Base-by-base conservation (phyloP, 345 rosid genomes). In the Ricinus communis region DNA sequence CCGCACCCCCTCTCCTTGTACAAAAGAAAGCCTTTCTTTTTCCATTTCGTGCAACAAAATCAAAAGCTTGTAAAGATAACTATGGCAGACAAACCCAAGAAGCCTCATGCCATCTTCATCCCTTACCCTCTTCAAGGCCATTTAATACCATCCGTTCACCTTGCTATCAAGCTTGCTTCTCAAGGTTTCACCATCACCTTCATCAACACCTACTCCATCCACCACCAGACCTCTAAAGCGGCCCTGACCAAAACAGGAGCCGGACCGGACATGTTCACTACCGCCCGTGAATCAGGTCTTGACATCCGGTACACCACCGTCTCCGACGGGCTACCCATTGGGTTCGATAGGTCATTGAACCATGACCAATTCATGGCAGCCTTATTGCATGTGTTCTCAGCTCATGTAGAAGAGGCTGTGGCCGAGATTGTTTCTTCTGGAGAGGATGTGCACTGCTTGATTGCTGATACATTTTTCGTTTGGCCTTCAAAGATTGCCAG, bases 41-140 rank as follows among this genome's bases (percentile, higher is more conserved):
- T n/a, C n/a, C n/a, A n/a, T n/a, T 5, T 38, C 13, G 19, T 28
- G 28, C 19, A 13, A 56, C 47, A 3, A n/a, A 62, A n/a, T n/a
- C n/a, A n/a, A n/a, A n/a, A n/a, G n/a, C n/a, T 19, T 8, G 21
- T 65, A 11, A 36, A n/a, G n/a, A n/a, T 54, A 14, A 56, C 30
- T 66, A 82, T 85, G 88, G 82, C 74, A 4, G 68, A 45, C 7
- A 61, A 72, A 65, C 30, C 33, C 60, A 66, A 47, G 27, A 84
- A 75, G 28, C 85, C 71, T 52, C 93, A 88, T 62, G 96, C 90
- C 60, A 78, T 92, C 50, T 61, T 90, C 77, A 40, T 92, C 28
- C 68, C 93, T 1, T 82, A 82, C 72, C 96, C 97, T 60, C 86
- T 92, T 21, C 97, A 92, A 79, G 97, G 97, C 64, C 97, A 92